A percentile compares a stretch with the other conserved stretches of the same genome.
These are phyloP conservation scores for Allomyces macrogynus DNA, from an alignment of 192 early-diverging fungal genomes.

Conservation along the genomic window DNA sequence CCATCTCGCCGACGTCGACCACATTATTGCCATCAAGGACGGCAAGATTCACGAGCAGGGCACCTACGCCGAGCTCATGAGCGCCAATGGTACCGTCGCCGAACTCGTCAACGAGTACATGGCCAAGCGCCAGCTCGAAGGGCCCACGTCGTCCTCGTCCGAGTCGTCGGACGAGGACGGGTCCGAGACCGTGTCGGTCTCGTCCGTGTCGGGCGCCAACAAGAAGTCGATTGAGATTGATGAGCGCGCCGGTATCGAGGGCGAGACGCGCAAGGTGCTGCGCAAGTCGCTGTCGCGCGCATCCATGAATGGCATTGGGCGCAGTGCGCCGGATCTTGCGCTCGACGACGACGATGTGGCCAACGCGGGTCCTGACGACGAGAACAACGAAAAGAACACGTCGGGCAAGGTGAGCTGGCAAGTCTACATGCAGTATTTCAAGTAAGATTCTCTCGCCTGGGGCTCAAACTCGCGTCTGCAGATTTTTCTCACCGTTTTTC, in stretches of 20 bases:
- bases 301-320: not conserved
- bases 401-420: not conserved
- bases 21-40: constrained; percentile 20
- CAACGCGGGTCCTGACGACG: constrained; percentile 5
- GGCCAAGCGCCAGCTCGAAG: constrained; percentile 2
- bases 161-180: too few relatives aligned
- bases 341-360: constrained; percentile 5
- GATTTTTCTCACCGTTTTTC: too few relatives aligned
- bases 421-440: not conserved
- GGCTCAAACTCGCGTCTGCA: too few relatives aligned
- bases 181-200: too few relatives aligned
- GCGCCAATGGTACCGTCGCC: constrained; percentile 14
- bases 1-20: constrained; percentile 19
- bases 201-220: too few relatives aligned
- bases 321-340: not conserved
- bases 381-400: constrained; percentile 1
- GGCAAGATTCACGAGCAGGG: constrained; percentile 31
- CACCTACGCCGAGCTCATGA: constrained; percentile 25
- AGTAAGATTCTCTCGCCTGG: too few relatives aligned
- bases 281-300: not conserved
- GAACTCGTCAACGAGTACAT: constrained; percentile 15
- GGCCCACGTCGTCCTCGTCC: not conserved
- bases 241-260: constrained; percentile 1
- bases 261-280: not conserved
- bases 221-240: not conserved